A percentile compares a stretch with the other conserved stretches of the same genome.
Conservation (phyloP, 2,329 filamentous ascomycete species). For the Pseudocercospora vitis region DNA sequence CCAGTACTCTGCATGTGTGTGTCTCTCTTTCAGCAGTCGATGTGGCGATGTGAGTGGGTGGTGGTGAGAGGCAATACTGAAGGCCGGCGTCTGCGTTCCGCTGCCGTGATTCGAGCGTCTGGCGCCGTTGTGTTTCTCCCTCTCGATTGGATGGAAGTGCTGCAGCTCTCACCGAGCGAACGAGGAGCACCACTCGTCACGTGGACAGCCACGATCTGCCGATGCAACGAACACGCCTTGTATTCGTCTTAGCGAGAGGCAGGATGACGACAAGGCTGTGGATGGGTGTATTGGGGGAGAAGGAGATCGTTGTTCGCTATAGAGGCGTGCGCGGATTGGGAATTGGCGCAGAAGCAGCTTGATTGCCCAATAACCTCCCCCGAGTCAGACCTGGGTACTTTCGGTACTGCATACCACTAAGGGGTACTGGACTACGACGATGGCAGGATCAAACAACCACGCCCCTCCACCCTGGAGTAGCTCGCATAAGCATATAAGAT, state of each 20-base stretch:
- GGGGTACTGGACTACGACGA: background rate
- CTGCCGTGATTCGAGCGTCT: slow-evolving; percentile 2
- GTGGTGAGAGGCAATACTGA: slow-evolving; percentile 1
- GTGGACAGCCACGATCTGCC: background rate
- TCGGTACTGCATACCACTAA: too few species aligned
- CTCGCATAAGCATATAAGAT: background rate
- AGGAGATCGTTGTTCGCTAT: background rate
- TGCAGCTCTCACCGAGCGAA: too few species aligned
- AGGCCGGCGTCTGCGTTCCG: background rate
- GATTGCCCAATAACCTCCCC: background rate
- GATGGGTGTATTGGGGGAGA: background rate
- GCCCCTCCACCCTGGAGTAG: background rate
- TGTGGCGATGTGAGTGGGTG: background rate
- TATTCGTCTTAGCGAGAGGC: too few species aligned
- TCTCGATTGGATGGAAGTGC: background rate
- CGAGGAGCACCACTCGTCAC: too few species aligned
- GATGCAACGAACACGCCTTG: background rate
- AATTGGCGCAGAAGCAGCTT: background rate
- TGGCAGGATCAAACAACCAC: slow-evolving; percentile 1
- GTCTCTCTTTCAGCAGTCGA: background rate
- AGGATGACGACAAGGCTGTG: background rate
- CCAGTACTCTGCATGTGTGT: background rate
- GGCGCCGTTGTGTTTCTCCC: background rate
- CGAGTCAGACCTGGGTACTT: slow-evolving; percentile 4
- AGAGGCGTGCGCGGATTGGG: background rate